Percentiles rank a stretch among this genome's conserved stretches.
phyloP scores from a whole-genome alignment of 2,329 filamentous ascomycete genomes.

The Tolypocladium pustulatum region DNA sequence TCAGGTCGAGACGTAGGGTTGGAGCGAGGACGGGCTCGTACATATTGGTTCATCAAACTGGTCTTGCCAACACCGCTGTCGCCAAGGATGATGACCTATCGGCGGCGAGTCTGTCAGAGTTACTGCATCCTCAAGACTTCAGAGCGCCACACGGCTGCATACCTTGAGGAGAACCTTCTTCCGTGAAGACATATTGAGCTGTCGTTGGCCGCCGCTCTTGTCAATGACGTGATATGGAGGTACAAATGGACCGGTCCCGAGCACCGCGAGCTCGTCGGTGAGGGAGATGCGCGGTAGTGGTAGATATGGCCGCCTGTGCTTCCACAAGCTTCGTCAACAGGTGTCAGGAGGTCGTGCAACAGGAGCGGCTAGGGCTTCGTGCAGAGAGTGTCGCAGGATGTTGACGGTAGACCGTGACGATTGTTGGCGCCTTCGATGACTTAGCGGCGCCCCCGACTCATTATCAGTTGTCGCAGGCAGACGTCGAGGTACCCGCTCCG shows the following conservation, averaged over 20 bases:
- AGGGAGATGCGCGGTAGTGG: not conserved
- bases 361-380: not conserved
- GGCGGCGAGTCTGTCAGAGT: constrained; percentile 1
- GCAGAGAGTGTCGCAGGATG: not conserved
- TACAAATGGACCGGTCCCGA: not conserved
- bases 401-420: not conserved
- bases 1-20: not conserved
- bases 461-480: not conserved
- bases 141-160: constrained; percentile 13
- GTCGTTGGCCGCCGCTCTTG: constrained; percentile 10
- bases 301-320: not conserved
- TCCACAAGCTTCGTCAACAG: not conserved
- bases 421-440: not conserved
- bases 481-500: not conserved
- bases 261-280: not conserved
- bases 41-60: constrained; percentile 99
- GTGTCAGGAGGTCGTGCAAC: not conserved
- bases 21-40: constrained; percentile 36
- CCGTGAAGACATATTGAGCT: constrained; percentile 57
- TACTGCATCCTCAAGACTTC: not conserved
- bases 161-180: constrained; percentile 93
- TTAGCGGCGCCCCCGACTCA: not conserved
- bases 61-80: constrained; percentile 99
- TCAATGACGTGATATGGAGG: not conserved
- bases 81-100: constrained; percentile 92